Conservation (phyloP, 2,329 filamentous ascomycete genomes). For the Ilyonectria destructans region DNA sequence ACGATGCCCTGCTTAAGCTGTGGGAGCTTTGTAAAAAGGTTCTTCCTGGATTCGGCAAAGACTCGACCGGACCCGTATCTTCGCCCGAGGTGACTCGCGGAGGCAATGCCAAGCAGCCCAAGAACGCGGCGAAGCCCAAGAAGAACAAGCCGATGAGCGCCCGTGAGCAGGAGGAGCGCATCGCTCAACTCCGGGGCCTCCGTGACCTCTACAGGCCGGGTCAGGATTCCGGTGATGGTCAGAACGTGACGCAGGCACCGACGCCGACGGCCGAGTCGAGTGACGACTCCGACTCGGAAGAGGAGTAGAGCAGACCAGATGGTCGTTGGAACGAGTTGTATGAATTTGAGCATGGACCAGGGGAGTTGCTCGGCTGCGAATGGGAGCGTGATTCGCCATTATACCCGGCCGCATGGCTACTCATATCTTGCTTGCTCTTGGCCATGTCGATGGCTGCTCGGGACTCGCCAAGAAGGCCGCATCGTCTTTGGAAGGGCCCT, state of each 20-base stretch:
- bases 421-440: constrained; percentile 43
- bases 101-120: constrained; percentile 50
- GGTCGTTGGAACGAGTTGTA: constrained; percentile 43
- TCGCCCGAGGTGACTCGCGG: constrained; percentile 53
- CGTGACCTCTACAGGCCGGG: constrained; percentile 60
- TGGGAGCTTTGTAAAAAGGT: constrained; percentile 64
- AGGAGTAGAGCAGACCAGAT: constrained; percentile 56
- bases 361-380: constrained; percentile 42
- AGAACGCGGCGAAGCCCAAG: constrained; percentile 68
- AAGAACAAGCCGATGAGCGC: constrained; percentile 86
- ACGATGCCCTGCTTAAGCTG: constrained; percentile 69
- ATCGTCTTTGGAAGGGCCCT: constrained; percentile 31
- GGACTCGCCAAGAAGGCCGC: constrained; percentile 33
- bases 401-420: constrained; percentile 50
- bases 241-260: constrained; percentile 45
- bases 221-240: constrained; percentile 52
- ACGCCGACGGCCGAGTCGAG: constrained; percentile 55
- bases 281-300: constrained; percentile 65
- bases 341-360: constrained; percentile 45
- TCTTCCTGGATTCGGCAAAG: constrained; percentile 59
- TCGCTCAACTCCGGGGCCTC: constrained; percentile 72
- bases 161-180: constrained; percentile 77
- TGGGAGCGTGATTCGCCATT: constrained; percentile 46
- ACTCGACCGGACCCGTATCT: constrained; percentile 46
- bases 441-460: constrained; percentile 31